Evolutionary conservation across 179 eudicot genomes (phyloP).

Genomic region (Camellia oleifera): DNA sequence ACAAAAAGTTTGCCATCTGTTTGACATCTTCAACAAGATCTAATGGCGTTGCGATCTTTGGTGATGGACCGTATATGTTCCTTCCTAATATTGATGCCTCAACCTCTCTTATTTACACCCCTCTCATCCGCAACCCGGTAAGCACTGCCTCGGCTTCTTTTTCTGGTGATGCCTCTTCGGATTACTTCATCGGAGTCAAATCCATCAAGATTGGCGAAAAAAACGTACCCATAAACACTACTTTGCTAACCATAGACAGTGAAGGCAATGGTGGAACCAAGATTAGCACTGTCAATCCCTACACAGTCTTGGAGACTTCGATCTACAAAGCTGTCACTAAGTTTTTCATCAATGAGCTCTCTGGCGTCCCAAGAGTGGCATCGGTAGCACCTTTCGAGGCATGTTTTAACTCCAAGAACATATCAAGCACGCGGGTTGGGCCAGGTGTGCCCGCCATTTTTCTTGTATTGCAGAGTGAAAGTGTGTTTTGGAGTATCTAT

Average conservation of each 20-base stretch:
- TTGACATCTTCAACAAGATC: slow-evolving; percentile 23
- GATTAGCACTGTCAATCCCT: slow-evolving; percentile 51
- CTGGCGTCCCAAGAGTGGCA: slow-evolving; percentile 23
- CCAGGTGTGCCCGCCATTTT: slow-evolving; percentile 44
- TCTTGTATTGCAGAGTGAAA: slow-evolving; percentile 33
- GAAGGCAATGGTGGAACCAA: slow-evolving; percentile 42
- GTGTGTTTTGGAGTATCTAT: slow-evolving; percentile 42
- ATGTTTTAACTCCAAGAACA: slow-evolving; percentile 34
- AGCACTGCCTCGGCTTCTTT: slow-evolving; percentile 13
- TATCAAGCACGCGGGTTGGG: slow-evolving; percentile 33
- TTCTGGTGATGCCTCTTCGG: slow-evolving; percentile 13
- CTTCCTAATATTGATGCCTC: slow-evolving; percentile 21
- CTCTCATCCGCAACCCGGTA: slow-evolving; percentile 28
- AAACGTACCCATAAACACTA: slow-evolving; percentile 16
- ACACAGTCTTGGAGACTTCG: slow-evolving; percentile 45
- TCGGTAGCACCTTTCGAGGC: slow-evolving; percentile 39
- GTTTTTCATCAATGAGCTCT: slow-evolving; percentile 26
- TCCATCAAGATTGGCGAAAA: slow-evolving; percentile 22
- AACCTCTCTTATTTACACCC: slow-evolving; percentile 24
- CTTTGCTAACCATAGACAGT: slow-evolving; percentile 17
- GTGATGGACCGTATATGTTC: slow-evolving; percentile 33
- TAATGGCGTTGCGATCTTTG: slow-evolving; percentile 29
- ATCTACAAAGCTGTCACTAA: slow-evolving; percentile 34
- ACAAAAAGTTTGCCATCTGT: slow-evolving; percentile 36
- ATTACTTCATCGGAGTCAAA: slow-evolving; percentile 30